phyloP scores from a whole-genome alignment of 129 eudicot genomes.

The Centaurea solstitialis region DNA sequence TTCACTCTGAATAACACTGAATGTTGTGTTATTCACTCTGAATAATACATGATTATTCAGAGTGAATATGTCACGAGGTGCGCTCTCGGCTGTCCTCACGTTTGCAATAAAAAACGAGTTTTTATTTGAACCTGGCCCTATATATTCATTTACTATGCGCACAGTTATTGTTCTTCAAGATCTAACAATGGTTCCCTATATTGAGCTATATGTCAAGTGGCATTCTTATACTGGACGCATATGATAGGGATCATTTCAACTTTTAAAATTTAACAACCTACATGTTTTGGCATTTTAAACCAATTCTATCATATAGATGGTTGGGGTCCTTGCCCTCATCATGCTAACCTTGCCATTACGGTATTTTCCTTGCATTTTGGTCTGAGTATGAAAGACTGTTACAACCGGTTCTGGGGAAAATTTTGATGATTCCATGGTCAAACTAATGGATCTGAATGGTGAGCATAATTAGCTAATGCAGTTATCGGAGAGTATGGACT shows the following conservation, averaged over 20 bases:
- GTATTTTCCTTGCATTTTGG: neutral
- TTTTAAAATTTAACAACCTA: neutral
- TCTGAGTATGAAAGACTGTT: neutral
- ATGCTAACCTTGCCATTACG: neutral
- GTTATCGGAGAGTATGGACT: neutral
- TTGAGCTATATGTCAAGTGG: neutral
- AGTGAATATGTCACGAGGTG: no score
- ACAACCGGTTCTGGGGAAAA: neutral
- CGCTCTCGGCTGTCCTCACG: no score
- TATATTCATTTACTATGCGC: neutral
- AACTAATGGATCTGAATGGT: neutral
- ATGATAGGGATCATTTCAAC: neutral
- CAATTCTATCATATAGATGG: neutral
- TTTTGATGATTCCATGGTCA: neutral
- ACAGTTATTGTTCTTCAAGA: neutral
- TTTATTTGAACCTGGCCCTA: no score
- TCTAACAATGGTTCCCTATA: neutral
- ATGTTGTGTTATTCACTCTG: no score
- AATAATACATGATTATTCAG: no score
- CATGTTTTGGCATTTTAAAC: neutral
- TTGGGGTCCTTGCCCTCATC: neutral
- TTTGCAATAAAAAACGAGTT: no score
- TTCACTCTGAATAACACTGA: no score
- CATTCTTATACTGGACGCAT: neutral
- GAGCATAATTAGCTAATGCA: neutral